These are phyloP conservation scores for Monoraphidium neglectum DNA, from an alignment of 139 green algal genomes.

Conservation along the genomic window DNA sequence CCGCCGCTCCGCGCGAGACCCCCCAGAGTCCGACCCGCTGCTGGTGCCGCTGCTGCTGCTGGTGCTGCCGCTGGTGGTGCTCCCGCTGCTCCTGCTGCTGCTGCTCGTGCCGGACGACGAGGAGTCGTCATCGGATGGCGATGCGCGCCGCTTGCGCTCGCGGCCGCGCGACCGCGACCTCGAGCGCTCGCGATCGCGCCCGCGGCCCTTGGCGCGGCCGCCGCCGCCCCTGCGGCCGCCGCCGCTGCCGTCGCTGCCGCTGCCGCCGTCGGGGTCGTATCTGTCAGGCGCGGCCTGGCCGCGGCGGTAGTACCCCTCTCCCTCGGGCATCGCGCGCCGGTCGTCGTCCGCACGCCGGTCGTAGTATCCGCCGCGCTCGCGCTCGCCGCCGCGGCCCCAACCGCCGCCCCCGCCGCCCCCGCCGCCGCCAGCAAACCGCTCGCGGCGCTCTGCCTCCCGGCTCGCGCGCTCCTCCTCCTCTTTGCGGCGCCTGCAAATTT, in stretches of 20 bases:
- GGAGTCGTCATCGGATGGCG: not conserved
- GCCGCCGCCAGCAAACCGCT: not conserved
- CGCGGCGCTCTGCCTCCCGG: not conserved
- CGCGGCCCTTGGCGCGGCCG: too few relatives aligned
- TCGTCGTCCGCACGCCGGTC: not conserved
- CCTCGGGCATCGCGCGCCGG: not conserved
- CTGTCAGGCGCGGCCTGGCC: constrained; percentile 19
- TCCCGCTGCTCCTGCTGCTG: not conserved
- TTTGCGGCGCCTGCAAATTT: constrained; percentile 19
- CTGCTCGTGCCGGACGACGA: constrained; percentile 9
- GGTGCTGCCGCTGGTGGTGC: constrained; percentile 4
- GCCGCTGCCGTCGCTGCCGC: not conserved
- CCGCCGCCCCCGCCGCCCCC: not conserved
- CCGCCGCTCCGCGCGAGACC: constrained; percentile 2
- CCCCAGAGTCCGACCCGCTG: constrained; percentile 6
- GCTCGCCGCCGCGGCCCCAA: not conserved
- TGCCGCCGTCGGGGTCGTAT: constrained; percentile 12
- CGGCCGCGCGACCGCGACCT: not conserved
- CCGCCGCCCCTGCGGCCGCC: not conserved
- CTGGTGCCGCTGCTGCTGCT: constrained; percentile 18
- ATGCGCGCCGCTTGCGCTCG: too few relatives aligned
- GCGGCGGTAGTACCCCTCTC: constrained; percentile 14
- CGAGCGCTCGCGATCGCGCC: not conserved
- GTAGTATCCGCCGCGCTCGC: constrained; percentile 13
- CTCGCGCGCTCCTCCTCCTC: constrained; percentile 31